A percentile compares a stretch with the other conserved stretches of the same genome.
Conservation (phyloP, 495 filamentous ascomycete species). For the Penicillium cataractarum region DNA sequence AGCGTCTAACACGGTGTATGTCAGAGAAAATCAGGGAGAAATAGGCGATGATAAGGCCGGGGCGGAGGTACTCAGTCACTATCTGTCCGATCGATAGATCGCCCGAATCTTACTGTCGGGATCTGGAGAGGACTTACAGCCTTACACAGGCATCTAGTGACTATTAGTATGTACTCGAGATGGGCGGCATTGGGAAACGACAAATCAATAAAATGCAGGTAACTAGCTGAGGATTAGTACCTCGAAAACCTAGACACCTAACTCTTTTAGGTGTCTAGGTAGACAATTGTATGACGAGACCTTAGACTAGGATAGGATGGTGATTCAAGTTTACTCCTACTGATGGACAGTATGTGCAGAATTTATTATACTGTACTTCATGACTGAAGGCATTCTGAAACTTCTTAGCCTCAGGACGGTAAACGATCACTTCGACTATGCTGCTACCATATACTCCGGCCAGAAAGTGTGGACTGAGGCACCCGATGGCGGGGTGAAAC, state of each 20-base stretch:
- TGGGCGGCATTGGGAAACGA: too few relatives aligned
- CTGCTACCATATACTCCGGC: too few relatives aligned
- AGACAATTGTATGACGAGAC: too few relatives aligned
- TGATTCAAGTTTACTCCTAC: neutral
- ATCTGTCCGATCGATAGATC: neutral
- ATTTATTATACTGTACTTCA: neutral
- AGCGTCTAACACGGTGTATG: neutral
- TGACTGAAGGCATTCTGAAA: neutral
- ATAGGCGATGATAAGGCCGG: slow-evolving; percentile 1
- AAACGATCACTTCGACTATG: too few relatives aligned
- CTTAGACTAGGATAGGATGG: neutral
- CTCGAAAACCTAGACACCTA: too few relatives aligned
- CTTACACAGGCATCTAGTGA: neutral
- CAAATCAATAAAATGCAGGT: neutral
- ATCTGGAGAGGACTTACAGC: neutral
- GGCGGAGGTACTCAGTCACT: neutral
- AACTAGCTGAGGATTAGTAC: neutral
- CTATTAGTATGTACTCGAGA: neutral
- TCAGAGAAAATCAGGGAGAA: neutral
- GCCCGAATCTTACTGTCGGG: neutral
- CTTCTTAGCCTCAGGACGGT: too few relatives aligned
- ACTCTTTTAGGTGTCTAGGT: too few relatives aligned
- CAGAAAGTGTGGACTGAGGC: neutral
- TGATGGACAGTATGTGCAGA: neutral
- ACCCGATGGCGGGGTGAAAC: slow-evolving; percentile 29